Evolutionary conservation across 2,329 filamentous ascomycete species (phyloP).

Genomic region (Calcarisporium arbuscula): DNA sequence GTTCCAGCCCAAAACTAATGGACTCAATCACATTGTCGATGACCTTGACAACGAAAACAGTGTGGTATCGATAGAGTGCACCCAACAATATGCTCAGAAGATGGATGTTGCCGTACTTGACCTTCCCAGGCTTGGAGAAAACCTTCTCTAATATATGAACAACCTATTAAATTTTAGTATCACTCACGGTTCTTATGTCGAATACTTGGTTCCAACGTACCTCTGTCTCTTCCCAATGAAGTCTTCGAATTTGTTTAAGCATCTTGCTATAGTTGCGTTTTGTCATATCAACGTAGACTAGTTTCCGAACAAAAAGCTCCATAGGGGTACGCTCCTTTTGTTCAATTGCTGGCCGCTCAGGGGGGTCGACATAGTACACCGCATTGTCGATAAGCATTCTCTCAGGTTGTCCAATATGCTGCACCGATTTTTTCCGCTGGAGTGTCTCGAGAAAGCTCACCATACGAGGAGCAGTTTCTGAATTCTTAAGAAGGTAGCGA

Average conservation of each 20-base stretch:
- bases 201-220: conserved; percentile 32
- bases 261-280: conserved; percentile 92
- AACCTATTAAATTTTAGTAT: conserved; percentile 37
- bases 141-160: conserved; percentile 78
- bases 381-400: conserved; percentile 98
- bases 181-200: conserved; percentile 1
- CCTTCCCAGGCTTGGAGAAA: conserved; percentile 92
- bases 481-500: conserved; percentile 84
- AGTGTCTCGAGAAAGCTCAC: conserved; percentile 87
- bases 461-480: conserved; percentile 92
- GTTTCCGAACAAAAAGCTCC: conserved; percentile 85
- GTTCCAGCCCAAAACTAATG: conserved; percentile 79
- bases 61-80: conserved; percentile 85
- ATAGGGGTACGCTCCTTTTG: conserved; percentile 94
- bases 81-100: conserved; percentile 84
- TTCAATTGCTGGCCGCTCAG: conserved; percentile 85
- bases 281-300: conserved; percentile 89
- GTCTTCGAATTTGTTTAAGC: conserved; percentile 85
- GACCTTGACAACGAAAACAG: conserved; percentile 81
- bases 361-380: conserved; percentile 95
- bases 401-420: conserved; percentile 92
- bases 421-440: conserved; percentile 90
- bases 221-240: conserved; percentile 95
- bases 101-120: conserved; percentile 96
- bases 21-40: conserved; percentile 90